phyloP scores from a whole-genome alignment of 2,329 filamentous ascomycete species.

The Xylaria digitata region DNA sequence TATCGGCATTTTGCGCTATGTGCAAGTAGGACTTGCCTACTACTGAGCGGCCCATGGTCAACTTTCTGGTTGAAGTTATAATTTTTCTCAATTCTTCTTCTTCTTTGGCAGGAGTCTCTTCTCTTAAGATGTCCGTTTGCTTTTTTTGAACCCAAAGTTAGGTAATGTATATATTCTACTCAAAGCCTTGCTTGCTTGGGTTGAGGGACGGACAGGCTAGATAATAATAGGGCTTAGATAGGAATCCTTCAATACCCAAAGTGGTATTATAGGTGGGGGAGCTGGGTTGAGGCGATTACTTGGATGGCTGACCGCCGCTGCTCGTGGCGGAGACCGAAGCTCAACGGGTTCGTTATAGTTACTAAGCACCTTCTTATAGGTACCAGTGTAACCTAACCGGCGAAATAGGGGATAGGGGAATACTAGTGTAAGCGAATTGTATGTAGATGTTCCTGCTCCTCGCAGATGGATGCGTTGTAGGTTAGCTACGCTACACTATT shows the following conservation, averaged over 20 bases:
- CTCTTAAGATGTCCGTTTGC: neutral
- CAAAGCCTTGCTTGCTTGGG: neutral
- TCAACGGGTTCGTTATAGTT: neutral
- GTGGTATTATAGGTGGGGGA: constrained; percentile 3
- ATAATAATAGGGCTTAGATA: constrained; percentile 26
- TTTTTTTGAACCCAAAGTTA: neutral
- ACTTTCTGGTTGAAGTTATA: neutral
- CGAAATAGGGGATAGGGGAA: neutral
- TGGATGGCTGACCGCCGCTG: constrained; percentile 5
- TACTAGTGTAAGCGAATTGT: too few species aligned
- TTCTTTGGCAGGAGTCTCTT: neutral
- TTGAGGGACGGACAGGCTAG: neutral
- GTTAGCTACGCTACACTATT: too few species aligned
- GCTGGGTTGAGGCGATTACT: neutral
- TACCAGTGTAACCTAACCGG: too few species aligned
- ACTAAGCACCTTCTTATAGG: too few species aligned
- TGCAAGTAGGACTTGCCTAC: constrained; percentile 38
- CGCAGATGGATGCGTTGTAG: neutral
- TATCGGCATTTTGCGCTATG: constrained; percentile 40
- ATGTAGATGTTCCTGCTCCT: too few species aligned
- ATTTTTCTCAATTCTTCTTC: too few species aligned
- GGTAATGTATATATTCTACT: constrained; percentile 10
- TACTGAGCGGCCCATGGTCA: constrained; percentile 33
- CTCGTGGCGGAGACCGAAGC: neutral
- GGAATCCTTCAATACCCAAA: constrained; percentile 11